Base-by-base conservation (phyloP, 2,329 filamentous ascomycete genomes). In the Xylariaceae sp. region DNA sequence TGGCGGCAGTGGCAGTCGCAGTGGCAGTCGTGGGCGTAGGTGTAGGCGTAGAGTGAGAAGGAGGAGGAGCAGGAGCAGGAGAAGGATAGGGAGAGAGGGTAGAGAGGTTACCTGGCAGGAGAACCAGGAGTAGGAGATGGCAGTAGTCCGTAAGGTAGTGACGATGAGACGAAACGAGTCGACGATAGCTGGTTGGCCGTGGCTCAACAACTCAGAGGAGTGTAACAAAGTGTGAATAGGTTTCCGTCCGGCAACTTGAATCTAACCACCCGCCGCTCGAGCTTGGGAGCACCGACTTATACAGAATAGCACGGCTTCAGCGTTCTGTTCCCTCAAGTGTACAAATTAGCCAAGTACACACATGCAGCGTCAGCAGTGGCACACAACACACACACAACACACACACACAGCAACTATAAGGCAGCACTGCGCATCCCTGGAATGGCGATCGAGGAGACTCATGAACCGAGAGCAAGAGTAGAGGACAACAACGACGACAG, bases 391-490 rank as follows among this genome's bases (percentile, higher is more conserved):
- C 37, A 41, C 37, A 41, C 37, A 41, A 56, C 56, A 13, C 37
- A 41, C 37, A 41, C 37, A 53, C 56, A 53, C 47, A 45, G 17
- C 55, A 41, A 50, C 56, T 55, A 61, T 51, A 50, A 55, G 51
- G 52, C 48, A 54, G 53, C 52, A 59, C 52, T 53, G 53, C 44
- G 50, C 34, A 41, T 51, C 41, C 45, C 34, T 34, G 34, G 17
- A 41, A 45, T 15, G 52, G 30, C 15, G 18, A 30, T 30, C 23
- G 23, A 47, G 37, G 47, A 56, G 6, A 56, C 47, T 56, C 51
- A 64, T 50, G 51, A 48, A 56, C 51, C 44, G 58, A 61, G 37
- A 59, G 41, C 53, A 53, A 64, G 64, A 66, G 66, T 54, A 64
- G 64, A 30, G 23, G 23, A 30, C 23, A 30, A 30, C 23, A 5